These are phyloP conservation scores for Lunularia cruciata DNA, from an alignment of 225 moss, liverwort and hornwort genomes.

Conservation along the genomic window DNA sequence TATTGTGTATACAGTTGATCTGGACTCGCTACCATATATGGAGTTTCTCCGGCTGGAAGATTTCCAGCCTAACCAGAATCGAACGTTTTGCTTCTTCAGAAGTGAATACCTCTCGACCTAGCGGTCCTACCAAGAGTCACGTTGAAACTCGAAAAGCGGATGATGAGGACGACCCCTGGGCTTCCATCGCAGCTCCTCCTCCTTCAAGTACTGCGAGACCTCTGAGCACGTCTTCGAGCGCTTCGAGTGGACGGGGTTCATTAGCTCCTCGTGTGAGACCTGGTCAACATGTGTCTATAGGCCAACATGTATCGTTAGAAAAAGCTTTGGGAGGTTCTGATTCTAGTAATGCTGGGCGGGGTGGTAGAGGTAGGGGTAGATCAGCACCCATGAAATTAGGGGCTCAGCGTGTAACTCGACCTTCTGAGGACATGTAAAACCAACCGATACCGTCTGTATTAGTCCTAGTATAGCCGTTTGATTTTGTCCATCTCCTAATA, in stretches of 20 bases:
- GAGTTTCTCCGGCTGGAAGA: too few species aligned
- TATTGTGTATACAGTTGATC: background rate
- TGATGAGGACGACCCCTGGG: slow-evolving; percentile 93
- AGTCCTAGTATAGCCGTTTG: slow-evolving; percentile 23
- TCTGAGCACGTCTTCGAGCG: slow-evolving; percentile 50
- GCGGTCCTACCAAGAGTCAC: slow-evolving; percentile 39
- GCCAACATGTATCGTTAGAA: slow-evolving; percentile 66
- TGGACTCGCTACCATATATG: too few species aligned
- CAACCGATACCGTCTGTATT: background rate
- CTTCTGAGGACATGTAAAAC: slow-evolving; percentile 28
- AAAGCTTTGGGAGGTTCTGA: slow-evolving; percentile 35
- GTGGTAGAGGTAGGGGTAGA: slow-evolving; percentile 82
- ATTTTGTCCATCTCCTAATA: slow-evolving; percentile 18
- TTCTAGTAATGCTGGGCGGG: slow-evolving; percentile 40
- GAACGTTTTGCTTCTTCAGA: slow-evolving; percentile 34
- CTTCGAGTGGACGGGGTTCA: slow-evolving; percentile 39
- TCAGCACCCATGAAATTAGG: slow-evolving; percentile 87
- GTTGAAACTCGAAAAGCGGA: slow-evolving; percentile 49
- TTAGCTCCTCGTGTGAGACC: slow-evolving; percentile 51
- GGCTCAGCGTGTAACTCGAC: slow-evolving; percentile 63
- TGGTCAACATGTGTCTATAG: slow-evolving; percentile 82
- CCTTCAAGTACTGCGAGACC: slow-evolving; percentile 73
- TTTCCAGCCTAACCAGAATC: background rate
- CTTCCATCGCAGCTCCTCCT: slow-evolving; percentile 88
- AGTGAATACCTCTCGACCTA: slow-evolving; percentile 53